phyloP scores from a whole-genome alignment of 805 yeast genomes.

The Nakazawaea ishiwadae region DNA sequence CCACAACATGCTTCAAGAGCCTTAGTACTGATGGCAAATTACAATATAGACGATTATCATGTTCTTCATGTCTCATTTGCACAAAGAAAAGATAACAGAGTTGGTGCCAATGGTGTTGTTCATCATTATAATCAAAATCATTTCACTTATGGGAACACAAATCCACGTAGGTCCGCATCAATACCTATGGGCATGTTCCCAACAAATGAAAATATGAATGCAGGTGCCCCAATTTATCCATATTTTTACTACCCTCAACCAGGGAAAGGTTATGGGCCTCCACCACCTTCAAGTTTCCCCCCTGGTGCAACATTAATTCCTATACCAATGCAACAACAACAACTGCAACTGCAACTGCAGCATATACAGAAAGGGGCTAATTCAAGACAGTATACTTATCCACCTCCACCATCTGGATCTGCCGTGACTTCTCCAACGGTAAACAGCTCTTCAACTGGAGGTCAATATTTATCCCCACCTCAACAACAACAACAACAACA shows the following conservation, averaged over 20 bases:
- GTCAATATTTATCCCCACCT: constrained; percentile 5
- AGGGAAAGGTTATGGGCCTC: constrained; percentile 4
- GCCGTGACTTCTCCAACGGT: no score
- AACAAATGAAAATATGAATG: no score
- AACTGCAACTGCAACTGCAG: constrained; percentile 9
- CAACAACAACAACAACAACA: constrained; percentile 10
- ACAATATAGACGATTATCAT: constrained; percentile 42
- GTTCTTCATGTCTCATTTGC: constrained; percentile 70
- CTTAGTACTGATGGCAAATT: constrained; percentile 57
- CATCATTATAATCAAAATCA: constrained; percentile 32
- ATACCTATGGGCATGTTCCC: no score
- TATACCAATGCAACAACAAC: constrained; percentile 11
- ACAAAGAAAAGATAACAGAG: constrained; percentile 61
- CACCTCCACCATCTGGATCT: no score
- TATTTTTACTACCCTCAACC: constrained; percentile 11
- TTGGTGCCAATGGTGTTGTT: constrained; percentile 23
- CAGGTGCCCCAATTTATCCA: constrained; percentile 6
- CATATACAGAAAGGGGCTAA: background rate
- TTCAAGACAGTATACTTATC: background rate
- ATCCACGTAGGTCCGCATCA: no score
- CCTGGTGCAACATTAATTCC: constrained; percentile 2
- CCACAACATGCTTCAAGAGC: constrained; percentile 69
- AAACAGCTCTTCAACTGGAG: no score
- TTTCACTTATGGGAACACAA: constrained; percentile 13
- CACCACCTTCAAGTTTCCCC: constrained; percentile 7